Percentiles rank a stretch among this genome's conserved stretches.
These are phyloP conservation scores for Gymnopilus dilepis DNA, from an alignment of 768 basidiomycete genomes.

Conservation along the genomic window DNA sequence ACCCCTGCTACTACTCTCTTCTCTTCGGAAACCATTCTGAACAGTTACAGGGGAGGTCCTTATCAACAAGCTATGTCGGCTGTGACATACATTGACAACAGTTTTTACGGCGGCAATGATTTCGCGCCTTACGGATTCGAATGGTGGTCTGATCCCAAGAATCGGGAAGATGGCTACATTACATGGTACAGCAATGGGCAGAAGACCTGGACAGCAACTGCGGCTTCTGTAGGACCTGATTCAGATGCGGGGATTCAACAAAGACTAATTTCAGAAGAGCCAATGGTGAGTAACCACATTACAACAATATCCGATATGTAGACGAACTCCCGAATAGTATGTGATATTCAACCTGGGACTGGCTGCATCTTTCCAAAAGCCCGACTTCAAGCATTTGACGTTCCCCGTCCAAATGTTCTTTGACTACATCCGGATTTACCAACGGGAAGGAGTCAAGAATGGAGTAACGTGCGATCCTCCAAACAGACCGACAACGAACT, in stretches of 20 bases:
- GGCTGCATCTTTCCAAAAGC: slow-evolving; percentile 74
- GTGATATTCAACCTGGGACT: slow-evolving; percentile 88
- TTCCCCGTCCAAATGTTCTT: slow-evolving; percentile 86
- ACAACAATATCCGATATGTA: neutral
- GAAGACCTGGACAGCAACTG: slow-evolving; percentile 73
- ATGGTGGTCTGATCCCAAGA: slow-evolving; percentile 75
- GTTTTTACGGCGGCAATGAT: slow-evolving; percentile 57
- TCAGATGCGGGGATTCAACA: slow-evolving; percentile 56
- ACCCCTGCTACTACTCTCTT: slow-evolving; percentile 58
- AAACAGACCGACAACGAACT: slow-evolving; percentile 76
- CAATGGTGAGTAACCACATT: slow-evolving; percentile 78
- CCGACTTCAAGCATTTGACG: slow-evolving; percentile 69
- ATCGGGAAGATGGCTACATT: slow-evolving; percentile 74
- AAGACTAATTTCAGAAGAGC: slow-evolving; percentile 87
- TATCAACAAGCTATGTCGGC: slow-evolving; percentile 81
- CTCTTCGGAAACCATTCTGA: slow-evolving; percentile 54
- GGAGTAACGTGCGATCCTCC: slow-evolving; percentile 83
- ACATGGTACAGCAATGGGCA: slow-evolving; percentile 79
- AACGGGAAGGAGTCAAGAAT: slow-evolving; percentile 71
- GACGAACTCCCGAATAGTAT: slow-evolving; percentile 51
- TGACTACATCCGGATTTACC: slow-evolving; percentile 91
- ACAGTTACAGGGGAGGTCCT: slow-evolving; percentile 70
- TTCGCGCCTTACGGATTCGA: slow-evolving; percentile 79
- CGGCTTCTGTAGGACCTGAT: slow-evolving; percentile 74
- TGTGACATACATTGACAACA: slow-evolving; percentile 56